Evolutionary conservation across 306 rosid genomes (phyloP).

Genomic region (Prunus mume): DNA sequence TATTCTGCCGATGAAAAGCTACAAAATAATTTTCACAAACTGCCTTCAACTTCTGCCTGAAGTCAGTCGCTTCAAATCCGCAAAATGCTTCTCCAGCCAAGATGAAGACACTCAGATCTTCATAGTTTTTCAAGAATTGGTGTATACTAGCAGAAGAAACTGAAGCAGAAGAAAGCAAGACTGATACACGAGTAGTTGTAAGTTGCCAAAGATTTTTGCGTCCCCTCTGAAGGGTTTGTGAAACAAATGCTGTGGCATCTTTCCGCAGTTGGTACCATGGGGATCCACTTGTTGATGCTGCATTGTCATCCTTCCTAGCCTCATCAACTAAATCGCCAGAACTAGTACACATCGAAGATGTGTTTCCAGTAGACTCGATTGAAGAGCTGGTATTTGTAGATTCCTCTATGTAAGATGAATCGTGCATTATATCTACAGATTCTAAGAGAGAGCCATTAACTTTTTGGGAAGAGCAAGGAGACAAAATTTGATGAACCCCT

Average conservation of each 20-base stretch:
- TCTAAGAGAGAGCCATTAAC: slow-evolving; percentile 36
- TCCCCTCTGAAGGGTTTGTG: slow-evolving; percentile 90
- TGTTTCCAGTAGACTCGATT: slow-evolving; percentile 35
- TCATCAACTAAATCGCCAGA: slow-evolving; percentile 40
- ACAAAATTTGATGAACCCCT: slow-evolving; percentile 45
- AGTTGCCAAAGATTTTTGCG: slow-evolving; percentile 97
- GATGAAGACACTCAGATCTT: slow-evolving; percentile 82
- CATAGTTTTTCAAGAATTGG: slow-evolving; percentile 94
- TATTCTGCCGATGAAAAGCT: slow-evolving; percentile 90
- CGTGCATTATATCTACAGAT: slow-evolving; percentile 37
- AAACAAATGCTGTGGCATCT: slow-evolving; percentile 81
- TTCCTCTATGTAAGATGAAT: slow-evolving; percentile 46
- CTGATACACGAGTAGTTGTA: slow-evolving; percentile 87
- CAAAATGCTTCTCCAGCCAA: slow-evolving; percentile 98
- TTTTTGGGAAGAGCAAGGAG: slow-evolving; percentile 29
- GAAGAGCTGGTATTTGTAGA: slow-evolving; percentile 40
- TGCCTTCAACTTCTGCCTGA: slow-evolving; percentile 88
- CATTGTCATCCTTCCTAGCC: slow-evolving; percentile 47
- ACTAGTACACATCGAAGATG: slow-evolving; percentile 28
- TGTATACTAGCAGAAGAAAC: slow-evolving; percentile 86
- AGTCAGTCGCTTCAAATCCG: slow-evolving; percentile 93
- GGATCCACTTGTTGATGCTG: slow-evolving; percentile 71
- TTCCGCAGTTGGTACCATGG: slow-evolving; percentile 93
- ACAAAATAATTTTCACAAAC: slow-evolving; percentile 93
- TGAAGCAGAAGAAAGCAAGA: slow-evolving; percentile 85